Percentiles rank a stretch among this genome's conserved stretches.
phyloP scores from a whole-genome alignment of 495 filamentous ascomycete genomes.

The Aspergillus cristatus region DNA sequence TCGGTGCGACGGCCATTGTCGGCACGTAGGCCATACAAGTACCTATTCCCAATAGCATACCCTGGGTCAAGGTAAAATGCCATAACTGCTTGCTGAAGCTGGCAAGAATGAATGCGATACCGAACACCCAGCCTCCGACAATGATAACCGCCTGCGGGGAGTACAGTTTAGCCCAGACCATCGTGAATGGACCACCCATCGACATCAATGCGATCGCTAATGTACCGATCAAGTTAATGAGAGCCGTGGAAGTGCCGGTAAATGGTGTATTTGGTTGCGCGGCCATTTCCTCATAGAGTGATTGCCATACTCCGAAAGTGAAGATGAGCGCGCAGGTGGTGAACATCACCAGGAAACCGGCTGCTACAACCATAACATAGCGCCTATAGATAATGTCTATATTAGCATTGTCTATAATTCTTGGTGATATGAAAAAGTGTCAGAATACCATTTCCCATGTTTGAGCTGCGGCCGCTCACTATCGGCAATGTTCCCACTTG shows the following conservation, averaged over 20 bases:
- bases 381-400: no score
- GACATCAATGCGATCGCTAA: constrained; percentile 36
- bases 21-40: constrained; percentile 44
- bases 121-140: constrained; percentile 27
- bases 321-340: constrained; percentile 36
- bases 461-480: no score
- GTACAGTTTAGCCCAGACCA: constrained; percentile 31
- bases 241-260: constrained; percentile 25
- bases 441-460: no score
- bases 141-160: constrained; percentile 25
- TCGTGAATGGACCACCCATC: constrained; percentile 31
- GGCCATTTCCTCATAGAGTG: constrained; percentile 33
- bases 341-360: constrained; percentile 30
- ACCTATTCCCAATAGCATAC: constrained; percentile 41
- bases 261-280: constrained; percentile 22
- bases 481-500: no score
- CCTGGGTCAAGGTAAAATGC: constrained; percentile 54
- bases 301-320: constrained; percentile 38
- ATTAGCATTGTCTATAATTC: no score
- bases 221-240: constrained; percentile 37
- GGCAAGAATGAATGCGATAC: constrained; percentile 40
- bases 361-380: constrained; percentile 17
- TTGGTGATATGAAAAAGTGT: no score
- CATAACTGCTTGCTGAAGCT: constrained; percentile 46
- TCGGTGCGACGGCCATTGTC: constrained; percentile 41